Conservation (phyloP, 2,329 filamentous ascomycete species). For the Nemania serpens region DNA sequence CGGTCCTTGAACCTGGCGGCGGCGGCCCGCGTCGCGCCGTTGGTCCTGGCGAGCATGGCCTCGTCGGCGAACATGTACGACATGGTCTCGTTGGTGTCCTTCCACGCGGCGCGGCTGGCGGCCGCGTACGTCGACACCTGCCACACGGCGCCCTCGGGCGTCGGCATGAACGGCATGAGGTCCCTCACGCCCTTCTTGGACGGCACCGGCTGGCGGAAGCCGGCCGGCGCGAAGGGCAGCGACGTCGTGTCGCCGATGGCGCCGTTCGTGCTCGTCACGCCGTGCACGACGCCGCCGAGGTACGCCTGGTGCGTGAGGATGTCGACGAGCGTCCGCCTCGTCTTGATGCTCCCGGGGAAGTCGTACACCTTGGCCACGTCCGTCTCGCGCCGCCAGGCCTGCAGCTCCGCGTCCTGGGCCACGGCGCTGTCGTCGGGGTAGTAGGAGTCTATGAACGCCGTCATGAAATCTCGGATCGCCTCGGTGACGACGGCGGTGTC, state of each 20-base stretch:
- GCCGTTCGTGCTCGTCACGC: conserved; percentile 49
- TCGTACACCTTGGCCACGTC: conserved; percentile 45
- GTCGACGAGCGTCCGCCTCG: conserved; percentile 43
- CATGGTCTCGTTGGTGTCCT: conserved; percentile 44
- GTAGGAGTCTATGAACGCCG: conserved; percentile 49
- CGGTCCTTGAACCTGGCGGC: conserved; percentile 42
- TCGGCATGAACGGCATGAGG: conserved; percentile 44
- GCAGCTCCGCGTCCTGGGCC: conserved; percentile 46
- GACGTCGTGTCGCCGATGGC: conserved; percentile 43
- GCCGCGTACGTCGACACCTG: conserved; percentile 45
- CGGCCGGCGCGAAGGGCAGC: conserved; percentile 49
- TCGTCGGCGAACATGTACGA: conserved; percentile 48
- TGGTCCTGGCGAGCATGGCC: conserved; percentile 42
- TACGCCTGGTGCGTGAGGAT: conserved; percentile 49
- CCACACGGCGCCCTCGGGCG: conserved; percentile 39
- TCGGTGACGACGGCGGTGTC: conserved; percentile 46
- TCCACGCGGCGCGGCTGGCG: conserved; percentile 49
- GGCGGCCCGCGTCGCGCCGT: conserved; percentile 40
- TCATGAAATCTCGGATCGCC: conserved; percentile 46
- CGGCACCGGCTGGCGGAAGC: conserved; percentile 48
- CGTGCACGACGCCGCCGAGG: conserved; percentile 46
- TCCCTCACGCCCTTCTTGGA: conserved; percentile 46
- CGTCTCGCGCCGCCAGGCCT: conserved; percentile 51
- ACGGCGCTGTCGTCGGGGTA: conserved; percentile 45
- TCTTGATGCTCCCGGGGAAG: conserved; percentile 44